phyloP scores from a whole-genome alignment of 2,329 filamentous ascomycete genomes.

The Pseudogymnoascus sp. region DNA sequence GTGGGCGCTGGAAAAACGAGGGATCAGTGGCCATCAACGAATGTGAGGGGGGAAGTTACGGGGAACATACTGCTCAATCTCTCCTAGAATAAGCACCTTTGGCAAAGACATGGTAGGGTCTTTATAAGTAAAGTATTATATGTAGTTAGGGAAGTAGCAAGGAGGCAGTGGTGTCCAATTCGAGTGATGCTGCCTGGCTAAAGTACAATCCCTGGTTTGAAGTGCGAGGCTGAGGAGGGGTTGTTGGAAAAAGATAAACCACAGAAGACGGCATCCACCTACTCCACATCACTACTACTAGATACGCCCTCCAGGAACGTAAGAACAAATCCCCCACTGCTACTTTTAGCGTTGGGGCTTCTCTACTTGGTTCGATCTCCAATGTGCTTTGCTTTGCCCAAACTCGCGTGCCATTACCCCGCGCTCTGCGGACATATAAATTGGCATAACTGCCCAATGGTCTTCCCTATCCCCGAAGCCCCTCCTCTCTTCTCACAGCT shows the following conservation, averaged over 20 bases:
- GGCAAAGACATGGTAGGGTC: slow-evolving; percentile 33
- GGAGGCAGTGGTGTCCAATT: neutral
- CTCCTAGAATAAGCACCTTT: slow-evolving; percentile 55
- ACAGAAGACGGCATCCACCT: neutral
- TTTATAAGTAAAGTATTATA: slow-evolving; percentile 10
- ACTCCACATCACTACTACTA: neutral
- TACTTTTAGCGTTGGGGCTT: neutral
- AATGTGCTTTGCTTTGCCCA: neutral
- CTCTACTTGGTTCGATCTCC: neutral
- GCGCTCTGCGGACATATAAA: neutral
- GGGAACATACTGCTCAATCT: slow-evolving; percentile 52
- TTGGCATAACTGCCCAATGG: neutral
- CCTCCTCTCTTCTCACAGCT: neutral
- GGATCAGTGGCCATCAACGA: slow-evolving; percentile 11
- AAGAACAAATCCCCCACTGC: neutral
- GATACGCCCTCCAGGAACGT: neutral
- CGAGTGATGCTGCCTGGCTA: neutral
- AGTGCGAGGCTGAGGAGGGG: neutral
- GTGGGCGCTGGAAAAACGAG: slow-evolving; percentile 46
- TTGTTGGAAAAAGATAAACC: neutral
- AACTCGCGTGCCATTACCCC: slow-evolving; percentile 3
- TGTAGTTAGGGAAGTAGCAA: neutral
- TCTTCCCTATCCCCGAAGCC: neutral
- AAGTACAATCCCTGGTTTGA: neutral
- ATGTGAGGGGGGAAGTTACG: neutral